A percentile compares a stretch with the other conserved stretches of the same genome.
phyloP scores from a whole-genome alignment of 179 eudicot species.

The Silene noctiflora region DNA sequence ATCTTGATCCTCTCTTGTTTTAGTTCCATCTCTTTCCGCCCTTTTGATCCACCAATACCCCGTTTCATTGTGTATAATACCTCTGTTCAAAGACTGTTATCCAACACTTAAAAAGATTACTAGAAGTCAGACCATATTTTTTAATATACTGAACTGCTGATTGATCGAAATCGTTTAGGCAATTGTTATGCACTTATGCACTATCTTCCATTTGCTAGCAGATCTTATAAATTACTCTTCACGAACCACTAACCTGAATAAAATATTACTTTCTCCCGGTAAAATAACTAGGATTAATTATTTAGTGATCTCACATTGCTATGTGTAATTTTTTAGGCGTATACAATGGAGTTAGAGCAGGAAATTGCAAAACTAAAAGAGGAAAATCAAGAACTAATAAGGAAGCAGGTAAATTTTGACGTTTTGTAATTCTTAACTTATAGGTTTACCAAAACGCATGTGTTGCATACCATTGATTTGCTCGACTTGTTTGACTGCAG shows the following conservation, averaged over 20 bases:
- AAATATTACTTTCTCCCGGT: not conserved
- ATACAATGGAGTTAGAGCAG: constrained; percentile 77
- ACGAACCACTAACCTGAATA: not conserved
- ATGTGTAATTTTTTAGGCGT: constrained; percentile 45
- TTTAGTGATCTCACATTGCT: not conserved
- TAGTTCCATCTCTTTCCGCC: not conserved
- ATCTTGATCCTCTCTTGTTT: constrained; percentile 3
- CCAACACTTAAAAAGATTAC: too few species aligned
- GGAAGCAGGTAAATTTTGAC: constrained; percentile 49
- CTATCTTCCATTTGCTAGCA: too few species aligned
- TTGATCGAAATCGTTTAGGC: too few species aligned
- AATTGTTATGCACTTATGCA: too few species aligned
- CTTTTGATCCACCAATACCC: not conserved
- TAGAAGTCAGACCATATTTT: too few species aligned
- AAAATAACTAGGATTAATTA: not conserved
- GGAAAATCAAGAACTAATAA: constrained; percentile 52
- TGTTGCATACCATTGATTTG: not conserved
- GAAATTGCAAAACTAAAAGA: constrained; percentile 74
- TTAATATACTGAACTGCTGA: too few species aligned
- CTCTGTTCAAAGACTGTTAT: too few species aligned
- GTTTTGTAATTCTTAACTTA: not conserved
- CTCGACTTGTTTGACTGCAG: constrained; percentile 39
- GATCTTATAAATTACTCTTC: not conserved
- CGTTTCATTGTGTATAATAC: not conserved
- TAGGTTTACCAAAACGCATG: not conserved